Evolutionary conservation across 148 eudicot species (phyloP).

Genomic region (Arbutus unedo): DNA sequence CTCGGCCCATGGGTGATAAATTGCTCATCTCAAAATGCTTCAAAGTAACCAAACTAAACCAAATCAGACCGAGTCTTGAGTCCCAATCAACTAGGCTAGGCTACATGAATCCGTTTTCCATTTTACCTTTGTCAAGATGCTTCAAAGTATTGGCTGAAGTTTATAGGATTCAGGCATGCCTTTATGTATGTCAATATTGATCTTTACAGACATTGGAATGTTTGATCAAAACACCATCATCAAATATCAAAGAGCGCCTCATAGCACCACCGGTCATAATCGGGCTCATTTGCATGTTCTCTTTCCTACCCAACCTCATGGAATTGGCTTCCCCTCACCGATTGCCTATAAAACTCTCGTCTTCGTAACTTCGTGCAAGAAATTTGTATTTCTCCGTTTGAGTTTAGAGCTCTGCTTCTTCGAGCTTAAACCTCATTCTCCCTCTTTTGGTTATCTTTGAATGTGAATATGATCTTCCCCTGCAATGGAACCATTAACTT

Average conservation of each 20-base stretch:
- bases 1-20: background rate
- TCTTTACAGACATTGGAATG: background rate
- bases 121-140: background rate
- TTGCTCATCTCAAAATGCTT: background rate
- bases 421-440: background rate
- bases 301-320: background rate
- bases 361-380: background rate
- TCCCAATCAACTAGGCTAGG: too few species aligned
- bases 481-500: background rate
- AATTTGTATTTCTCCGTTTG: background rate
- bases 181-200: too few species aligned
- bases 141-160: background rate
- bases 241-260: background rate
- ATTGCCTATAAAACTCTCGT: background rate
- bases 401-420: background rate
- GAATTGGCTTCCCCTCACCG: background rate
- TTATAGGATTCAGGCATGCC: background rate
- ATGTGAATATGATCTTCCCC: background rate
- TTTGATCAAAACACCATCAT: background rate
- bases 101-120: too few species aligned
- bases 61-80: too few species aligned
- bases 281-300: background rate
- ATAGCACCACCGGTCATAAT: background rate
- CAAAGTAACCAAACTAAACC: background rate
- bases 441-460: background rate